Percentiles rank a stretch among this genome's conserved stretches.
Conservation (phyloP, 352 stramenopile genomes). For the Phytopythium cucurbitacearum region DNA sequence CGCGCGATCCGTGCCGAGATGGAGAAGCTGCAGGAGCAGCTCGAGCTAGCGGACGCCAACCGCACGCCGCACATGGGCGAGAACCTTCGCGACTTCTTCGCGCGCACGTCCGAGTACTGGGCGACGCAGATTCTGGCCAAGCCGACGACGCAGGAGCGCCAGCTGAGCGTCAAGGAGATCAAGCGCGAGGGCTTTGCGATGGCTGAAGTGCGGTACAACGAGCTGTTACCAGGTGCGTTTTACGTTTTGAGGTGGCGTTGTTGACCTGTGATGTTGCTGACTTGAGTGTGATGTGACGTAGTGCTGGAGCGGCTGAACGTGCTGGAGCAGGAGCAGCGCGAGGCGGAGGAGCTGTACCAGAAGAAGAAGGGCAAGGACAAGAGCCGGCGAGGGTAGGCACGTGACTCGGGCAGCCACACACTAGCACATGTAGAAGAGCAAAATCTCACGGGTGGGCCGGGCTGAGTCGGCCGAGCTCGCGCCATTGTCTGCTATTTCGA, state of each 20-base stretch:
- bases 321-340: constrained; percentile 73
- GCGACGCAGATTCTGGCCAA: constrained; percentile 46
- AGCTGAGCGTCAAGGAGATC: constrained; percentile 83
- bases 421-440: too few species aligned
- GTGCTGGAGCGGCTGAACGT: constrained; percentile 77
- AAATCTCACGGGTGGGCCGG: too few species aligned
- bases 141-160: constrained; percentile 58
- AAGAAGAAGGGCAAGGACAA: constrained; percentile 80
- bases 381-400: constrained; percentile 39
- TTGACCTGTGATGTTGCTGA: constrained; percentile 8
- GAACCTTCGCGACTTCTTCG: constrained; percentile 85
- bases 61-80: constrained; percentile 81
- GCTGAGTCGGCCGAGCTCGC: background rate
- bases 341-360: constrained; percentile 71
- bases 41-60: constrained; percentile 59
- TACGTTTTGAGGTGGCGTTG: background rate
- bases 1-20: constrained; percentile 73
- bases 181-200: constrained; percentile 80
- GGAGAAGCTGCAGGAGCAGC: constrained; percentile 78
- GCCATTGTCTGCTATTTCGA: background rate
- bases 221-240: constrained; percentile 62
- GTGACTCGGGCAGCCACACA: too few species aligned
- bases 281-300: constrained; percentile 17
- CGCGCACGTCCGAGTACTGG: constrained; percentile 76
- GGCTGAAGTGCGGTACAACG: constrained; percentile 73